These are phyloP conservation scores for Alternaria infectoria DNA, from an alignment of 2,329 filamentous ascomycete genomes.

Conservation along the genomic window DNA sequence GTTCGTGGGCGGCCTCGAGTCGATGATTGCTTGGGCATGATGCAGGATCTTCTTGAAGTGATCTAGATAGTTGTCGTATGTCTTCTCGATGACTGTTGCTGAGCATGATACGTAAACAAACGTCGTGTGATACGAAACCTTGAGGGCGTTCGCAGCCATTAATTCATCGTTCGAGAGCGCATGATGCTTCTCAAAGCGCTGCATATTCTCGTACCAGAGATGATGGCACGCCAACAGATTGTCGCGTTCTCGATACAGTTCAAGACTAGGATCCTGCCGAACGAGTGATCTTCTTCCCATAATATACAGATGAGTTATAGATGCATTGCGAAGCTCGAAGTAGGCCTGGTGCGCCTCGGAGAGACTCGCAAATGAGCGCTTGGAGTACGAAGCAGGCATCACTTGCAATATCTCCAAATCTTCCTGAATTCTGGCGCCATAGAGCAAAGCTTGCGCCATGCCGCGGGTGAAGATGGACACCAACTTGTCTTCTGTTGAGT, in stretches of 20 bases:
- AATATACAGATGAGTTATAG: conserved; percentile 16
- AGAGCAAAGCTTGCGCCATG: conserved; percentile 24
- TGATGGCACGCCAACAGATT: conserved; percentile 22
- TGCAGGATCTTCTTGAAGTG: conserved; percentile 23
- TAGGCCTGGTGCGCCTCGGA: conserved; percentile 22
- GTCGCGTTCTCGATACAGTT: conserved; percentile 12
- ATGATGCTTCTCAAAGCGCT: conserved; percentile 1
- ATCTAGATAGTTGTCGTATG: conserved; percentile 22
- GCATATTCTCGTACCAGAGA: conserved; percentile 17
- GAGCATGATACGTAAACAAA: conserved; percentile 17
- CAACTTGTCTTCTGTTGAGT: conserved; percentile 22
- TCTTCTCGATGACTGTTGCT: conserved; percentile 10
- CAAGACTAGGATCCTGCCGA: neutral
- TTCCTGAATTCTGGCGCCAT: conserved; percentile 20
- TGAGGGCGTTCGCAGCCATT: conserved; percentile 20
- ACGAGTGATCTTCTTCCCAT: conserved; percentile 2
- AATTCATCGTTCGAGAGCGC: conserved; percentile 16
- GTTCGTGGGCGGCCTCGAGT: conserved; percentile 11
- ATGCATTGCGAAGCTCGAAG: conserved; percentile 29
- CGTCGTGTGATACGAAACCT: conserved; percentile 17
- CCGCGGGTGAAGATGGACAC: conserved; percentile 30
- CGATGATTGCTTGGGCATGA: conserved; percentile 26
- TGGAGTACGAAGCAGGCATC: neutral
- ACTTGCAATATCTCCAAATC: conserved; percentile 7
- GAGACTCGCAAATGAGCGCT: conserved; percentile 11